Base-by-base conservation (phyloP, 2,329 filamentous ascomycete genomes). In the Proliferodiscus dingleyae region DNA sequence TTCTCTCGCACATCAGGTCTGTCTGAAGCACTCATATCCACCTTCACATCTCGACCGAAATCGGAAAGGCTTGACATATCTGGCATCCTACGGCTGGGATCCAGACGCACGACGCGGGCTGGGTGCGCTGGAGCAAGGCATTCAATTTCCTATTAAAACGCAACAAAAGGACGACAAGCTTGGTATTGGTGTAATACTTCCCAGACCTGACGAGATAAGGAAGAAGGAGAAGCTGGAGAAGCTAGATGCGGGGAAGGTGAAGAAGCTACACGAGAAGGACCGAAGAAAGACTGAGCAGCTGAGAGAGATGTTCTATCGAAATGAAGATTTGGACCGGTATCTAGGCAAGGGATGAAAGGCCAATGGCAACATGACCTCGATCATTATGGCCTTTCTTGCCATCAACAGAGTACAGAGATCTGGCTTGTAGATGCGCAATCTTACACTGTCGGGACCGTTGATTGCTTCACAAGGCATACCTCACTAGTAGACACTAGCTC, bases 311-410 rank as follows among this genome's bases (percentile, higher is more conserved):
- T 85, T 95, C 51, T 91, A 87, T 65, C 75, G 78, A 16, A 82
- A 78, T 54, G 77, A 85, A n/a, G 85, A 91, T 54, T 70, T 94
- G 44, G 80, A 89, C 58, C 80, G 74, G 60, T 93, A 94, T 43
- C 37, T 63, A 15, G 50, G 56, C 5, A 49, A 53, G 18, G 43
- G 46, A 16, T 60, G n/a, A n/a, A 43, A 55, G 32, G 21, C 15
- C 10, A 2, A 15, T 10, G 16, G 16, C 9, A 15, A 34, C 13
- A 34, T 19, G 32, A 10, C 5, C 2, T 19, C 13, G 32, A 10
- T 19, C 10, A 10, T 21, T n/a, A 15, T 18, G 10, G n/a, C 5
- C 16, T 21, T 34, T 22, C 11, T 21, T 13, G 34, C 19, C 13
- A 22, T n/a, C n/a, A n/a, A n/a, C n/a, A n/a, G n/a, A n/a, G n/a